Evolutionary conservation across 768 basidiomycete genomes (phyloP), one percentile per base, ranked within the genome.

Genomic region (Russula ochroleuca): DNA sequence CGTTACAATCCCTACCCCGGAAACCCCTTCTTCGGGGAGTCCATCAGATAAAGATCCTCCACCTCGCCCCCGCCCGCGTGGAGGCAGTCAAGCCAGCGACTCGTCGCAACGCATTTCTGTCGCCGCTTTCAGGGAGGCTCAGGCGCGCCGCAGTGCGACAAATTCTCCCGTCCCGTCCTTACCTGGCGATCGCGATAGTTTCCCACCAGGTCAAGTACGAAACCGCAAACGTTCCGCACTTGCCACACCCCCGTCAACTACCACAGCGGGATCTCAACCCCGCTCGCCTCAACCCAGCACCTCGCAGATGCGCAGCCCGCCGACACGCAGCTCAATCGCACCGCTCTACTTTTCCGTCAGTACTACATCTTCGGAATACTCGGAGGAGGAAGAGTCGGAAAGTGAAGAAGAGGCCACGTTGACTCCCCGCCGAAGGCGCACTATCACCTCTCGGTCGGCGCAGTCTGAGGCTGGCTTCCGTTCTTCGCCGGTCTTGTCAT

Each of bases 111-210:
- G 88, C 58, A 91, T 92, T 28, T 87, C 87, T 9, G 85, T 92
- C 37, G 90, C 88, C 2, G 90, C 90, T 3, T 92, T 92, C 71
- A 83, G 87, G 59, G 89, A 91, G 76, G 87, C 82, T 21, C 87
- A 89, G 61, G 86, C 88, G 5, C 77, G 88, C 47, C 79, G 85
- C 53, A 85, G 85, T 67, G 73, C 78, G 31, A 79, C 86, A 14
- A 82, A 80, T 57, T 88, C 86, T 0, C 87, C 88, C 11, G 78
- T 74, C 0, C 81, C 85, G 35, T 66, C 63, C 31, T 23, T 33
- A 3, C 21, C 51, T 11, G 64, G 55, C 6, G 61, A 63, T 40
- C 49, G 33, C 28, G 65, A 67, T 23, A 60, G 21, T 25, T 17
- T 33, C 11, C 43, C 55, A 11, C 59, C 61, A 5, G 35, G 57